Conservation (phyloP, 2,329 filamentous ascomycete genomes). For the Cryphonectria parasitica region DNA sequence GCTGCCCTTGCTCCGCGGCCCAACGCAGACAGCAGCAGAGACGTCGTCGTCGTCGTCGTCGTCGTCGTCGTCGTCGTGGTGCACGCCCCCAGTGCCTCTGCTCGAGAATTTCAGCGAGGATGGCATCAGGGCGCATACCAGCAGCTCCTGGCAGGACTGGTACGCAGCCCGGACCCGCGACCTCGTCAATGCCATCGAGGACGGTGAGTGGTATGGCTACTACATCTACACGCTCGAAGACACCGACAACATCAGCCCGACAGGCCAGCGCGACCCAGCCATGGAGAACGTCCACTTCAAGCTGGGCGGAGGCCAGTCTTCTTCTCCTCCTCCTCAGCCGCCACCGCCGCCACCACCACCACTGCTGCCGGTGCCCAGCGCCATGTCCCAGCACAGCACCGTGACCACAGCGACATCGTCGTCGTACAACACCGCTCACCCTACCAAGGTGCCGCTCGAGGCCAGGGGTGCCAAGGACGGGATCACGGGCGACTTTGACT, state of each 20-base stretch:
- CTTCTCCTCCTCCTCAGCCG: too few species aligned
- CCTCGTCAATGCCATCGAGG: conserved; percentile 26
- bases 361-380: neutral
- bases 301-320: conserved; percentile 2
- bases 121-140: conserved; percentile 14
- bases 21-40: neutral
- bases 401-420: neutral
- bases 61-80: neutral
- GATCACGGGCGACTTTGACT: conserved; percentile 28
- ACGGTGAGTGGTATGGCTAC: conserved; percentile 30
- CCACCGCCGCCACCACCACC: neutral
- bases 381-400: neutral
- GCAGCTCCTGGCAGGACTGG: conserved; percentile 29
- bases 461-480: conserved; percentile 26
- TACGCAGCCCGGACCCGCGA: conserved; percentile 26
- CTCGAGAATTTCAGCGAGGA: conserved; percentile 23
- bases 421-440: neutral
- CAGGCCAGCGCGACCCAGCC: conserved; percentile 26
- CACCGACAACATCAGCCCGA: conserved; percentile 17
- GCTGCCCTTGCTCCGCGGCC: conserved; percentile 22
- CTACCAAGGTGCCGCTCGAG: conserved; percentile 24
- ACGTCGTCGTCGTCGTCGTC: neutral
- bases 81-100: neutral
- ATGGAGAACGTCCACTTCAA: conserved; percentile 31
- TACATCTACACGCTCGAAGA: conserved; percentile 28